Conservation (phyloP, 371 early-diverging fungal genomes). For the Sporodiniella umbellata region DNA sequence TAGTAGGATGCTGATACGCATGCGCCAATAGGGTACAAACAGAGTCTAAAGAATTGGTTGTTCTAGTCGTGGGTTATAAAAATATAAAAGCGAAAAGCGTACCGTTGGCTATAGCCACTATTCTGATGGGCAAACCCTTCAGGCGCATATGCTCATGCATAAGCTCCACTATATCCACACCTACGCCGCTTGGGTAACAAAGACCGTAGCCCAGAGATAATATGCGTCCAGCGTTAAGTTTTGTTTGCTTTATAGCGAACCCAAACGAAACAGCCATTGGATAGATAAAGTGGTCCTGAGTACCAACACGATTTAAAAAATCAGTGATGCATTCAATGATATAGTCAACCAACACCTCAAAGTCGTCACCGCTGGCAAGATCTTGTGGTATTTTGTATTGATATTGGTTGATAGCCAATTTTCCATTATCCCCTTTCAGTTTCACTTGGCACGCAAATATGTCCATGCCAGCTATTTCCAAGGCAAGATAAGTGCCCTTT, state of each 20-base stretch:
- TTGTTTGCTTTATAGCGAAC: slow-evolving; percentile 45
- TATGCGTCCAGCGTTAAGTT: slow-evolving; percentile 34
- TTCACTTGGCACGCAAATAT: slow-evolving; percentile 51
- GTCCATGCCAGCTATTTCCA: slow-evolving; percentile 89
- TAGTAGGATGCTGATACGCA: slow-evolving; percentile 81
- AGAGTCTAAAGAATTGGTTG: slow-evolving; percentile 57
- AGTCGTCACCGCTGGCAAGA: slow-evolving; percentile 61
- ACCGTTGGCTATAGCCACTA: slow-evolving; percentile 73
- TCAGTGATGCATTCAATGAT: slow-evolving; percentile 69
- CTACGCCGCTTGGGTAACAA: slow-evolving; percentile 44
- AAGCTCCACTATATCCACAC: slow-evolving; percentile 42
- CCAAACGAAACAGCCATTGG: slow-evolving; percentile 50
- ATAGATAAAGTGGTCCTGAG: slow-evolving; percentile 46
- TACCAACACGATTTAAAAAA: slow-evolving; percentile 41
- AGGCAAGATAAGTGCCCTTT: slow-evolving; percentile 83
- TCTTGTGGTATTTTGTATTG: slow-evolving; percentile 82
- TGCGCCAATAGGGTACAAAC: slow-evolving; percentile 90
- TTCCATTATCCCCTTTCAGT: slow-evolving; percentile 45
- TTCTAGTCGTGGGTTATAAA: too few species aligned
- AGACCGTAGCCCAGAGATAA: slow-evolving; percentile 39
- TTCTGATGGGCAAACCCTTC: slow-evolving; percentile 42
- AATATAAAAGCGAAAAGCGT: too few species aligned
- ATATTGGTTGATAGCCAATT: slow-evolving; percentile 47
- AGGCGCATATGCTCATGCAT: slow-evolving; percentile 38
- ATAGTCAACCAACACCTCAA: slow-evolving; percentile 78